phyloP scores from a whole-genome alignment of 163 green algal species.

The Prototheca cutis region DNA sequence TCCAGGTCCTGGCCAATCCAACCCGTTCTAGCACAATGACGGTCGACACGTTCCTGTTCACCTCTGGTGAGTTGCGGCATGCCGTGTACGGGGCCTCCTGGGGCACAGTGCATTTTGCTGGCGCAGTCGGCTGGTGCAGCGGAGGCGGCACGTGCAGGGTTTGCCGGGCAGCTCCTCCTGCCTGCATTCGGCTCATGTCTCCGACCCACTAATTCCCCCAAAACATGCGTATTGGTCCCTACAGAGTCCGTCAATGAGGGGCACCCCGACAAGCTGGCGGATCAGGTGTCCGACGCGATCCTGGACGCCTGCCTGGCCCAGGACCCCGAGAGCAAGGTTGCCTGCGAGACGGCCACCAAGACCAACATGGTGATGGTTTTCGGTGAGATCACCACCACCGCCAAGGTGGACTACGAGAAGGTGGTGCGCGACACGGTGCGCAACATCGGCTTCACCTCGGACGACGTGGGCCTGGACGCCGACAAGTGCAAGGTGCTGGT shows the following conservation, averaged over 20 bases:
- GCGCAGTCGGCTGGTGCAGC: not conserved
- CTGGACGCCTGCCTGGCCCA: conserved; percentile 94
- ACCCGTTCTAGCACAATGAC: not conserved
- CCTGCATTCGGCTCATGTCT: no score
- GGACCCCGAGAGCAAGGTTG: conserved; percentile 89
- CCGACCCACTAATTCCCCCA: no score
- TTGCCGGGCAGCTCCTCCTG: no score
- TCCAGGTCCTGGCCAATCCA: no score
- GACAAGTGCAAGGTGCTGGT: conserved; percentile 99
- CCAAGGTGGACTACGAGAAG: conserved; percentile 99
- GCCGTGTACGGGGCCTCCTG: not conserved
- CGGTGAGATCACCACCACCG: conserved; percentile 98
- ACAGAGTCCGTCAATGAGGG: conserved; percentile 78
- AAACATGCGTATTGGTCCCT: no score
- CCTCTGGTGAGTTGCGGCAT: not conserved
- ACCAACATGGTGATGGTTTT: conserved; percentile 99
- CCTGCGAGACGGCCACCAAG: conserved; percentile 98
- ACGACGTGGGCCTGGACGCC: conserved; percentile 88
- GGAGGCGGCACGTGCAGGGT: not conserved
- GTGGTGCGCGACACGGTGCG: conserved; percentile 42
- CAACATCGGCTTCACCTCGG: conserved; percentile 91
- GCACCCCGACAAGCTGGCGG: conserved; percentile 85
- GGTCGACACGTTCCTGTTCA: conserved; percentile 16
- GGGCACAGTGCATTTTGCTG: not conserved
- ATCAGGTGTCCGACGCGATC: conserved; percentile 93